Evolutionary conservation across 2,329 filamentous ascomycete genomes (phyloP), one percentile per base, ranked within the genome.

Genomic region (Metarhizium rileyi): DNA sequence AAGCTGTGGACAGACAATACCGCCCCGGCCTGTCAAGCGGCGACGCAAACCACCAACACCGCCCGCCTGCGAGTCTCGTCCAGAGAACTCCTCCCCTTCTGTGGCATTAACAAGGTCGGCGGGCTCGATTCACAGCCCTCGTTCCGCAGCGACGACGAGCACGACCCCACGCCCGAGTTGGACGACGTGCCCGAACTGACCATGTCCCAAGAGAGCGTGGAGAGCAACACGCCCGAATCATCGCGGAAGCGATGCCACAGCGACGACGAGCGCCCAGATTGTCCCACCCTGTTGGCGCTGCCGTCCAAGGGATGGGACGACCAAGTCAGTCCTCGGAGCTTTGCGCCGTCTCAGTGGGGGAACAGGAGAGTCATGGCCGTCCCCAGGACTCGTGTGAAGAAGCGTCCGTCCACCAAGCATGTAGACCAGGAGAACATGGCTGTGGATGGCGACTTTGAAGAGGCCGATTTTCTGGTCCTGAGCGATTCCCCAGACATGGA

Each of bases 61-160:
- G n/a, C n/a, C n/a, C n/a, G n/a, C 2, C 22, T 63, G 44, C 57
- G 59, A 42, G 60, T 61, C 5, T 54, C 61, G 6, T 66, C 69
- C 33, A 72, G 77, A 28, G 89, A 93, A 62, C 73, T 95, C 4
- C 70, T 84, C 7, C 88, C 89, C 0, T 94, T 90, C 63, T 91
- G 87, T 63, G 89, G 87, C 25, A 75, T 93, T 56, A 77, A 88
- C 69, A 89, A 83, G 60, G 74, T 87, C 50, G 87, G 86, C 36
- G 86, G 86, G 0, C 68, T 84, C 40, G 77, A 76, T 27, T 70
- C 76, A 26, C 84, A 89, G 62, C 72, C 78, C 14, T 64, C 70
- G 22, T 67, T 60, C 18, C 50, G 52, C 5, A 55, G 46, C 30
- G 52, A 59, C 18, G 60, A 65, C 30, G 59, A 59, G 14, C 51